Evolutionary conservation across 768 basidiomycete genomes (phyloP).

Genomic region (Termitomyces sp.): DNA sequence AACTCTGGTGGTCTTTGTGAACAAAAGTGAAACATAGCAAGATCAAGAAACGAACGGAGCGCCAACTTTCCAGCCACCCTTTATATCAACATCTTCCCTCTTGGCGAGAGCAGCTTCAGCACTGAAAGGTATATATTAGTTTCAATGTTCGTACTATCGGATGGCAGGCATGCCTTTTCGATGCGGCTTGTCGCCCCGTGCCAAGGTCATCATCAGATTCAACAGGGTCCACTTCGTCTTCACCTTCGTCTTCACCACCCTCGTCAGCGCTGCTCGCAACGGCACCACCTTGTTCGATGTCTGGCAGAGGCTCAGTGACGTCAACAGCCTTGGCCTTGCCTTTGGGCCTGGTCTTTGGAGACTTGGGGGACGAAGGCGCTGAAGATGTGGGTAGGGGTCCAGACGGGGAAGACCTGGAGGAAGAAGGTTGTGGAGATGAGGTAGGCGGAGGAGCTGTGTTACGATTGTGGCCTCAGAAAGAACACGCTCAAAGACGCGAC

Average conservation of each 20-base stretch:
- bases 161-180: slow-evolving; percentile 49
- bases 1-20: slow-evolving; percentile 46
- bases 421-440: slow-evolving; percentile 12
- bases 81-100: slow-evolving; percentile 67
- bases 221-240: slow-evolving; percentile 28
- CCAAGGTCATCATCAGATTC: slow-evolving; percentile 25
- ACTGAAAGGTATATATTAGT: slow-evolving; percentile 29
- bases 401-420: slow-evolving; percentile 11
- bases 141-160: background rate
- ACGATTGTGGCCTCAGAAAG: background rate
- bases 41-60: slow-evolving; percentile 59
- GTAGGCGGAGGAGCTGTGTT: background rate
- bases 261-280: slow-evolving; percentile 20
- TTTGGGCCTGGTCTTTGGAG: slow-evolving; percentile 17
- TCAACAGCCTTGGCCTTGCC: slow-evolving; percentile 20
- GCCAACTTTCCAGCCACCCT: slow-evolving; percentile 81
- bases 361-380: slow-evolving; percentile 9
- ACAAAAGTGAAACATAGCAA: background rate
- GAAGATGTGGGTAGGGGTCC: slow-evolving; percentile 4
- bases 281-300: slow-evolving; percentile 19
- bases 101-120: slow-evolving; percentile 65
- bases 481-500: slow-evolving; percentile 1
- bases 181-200: slow-evolving; percentile 40
- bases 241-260: slow-evolving; percentile 29
- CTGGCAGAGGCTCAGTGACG: slow-evolving; percentile 26